These are phyloP conservation scores for Bertia moriformis DNA, from an alignment of 2,329 filamentous ascomycete species.

Conservation along the genomic window DNA sequence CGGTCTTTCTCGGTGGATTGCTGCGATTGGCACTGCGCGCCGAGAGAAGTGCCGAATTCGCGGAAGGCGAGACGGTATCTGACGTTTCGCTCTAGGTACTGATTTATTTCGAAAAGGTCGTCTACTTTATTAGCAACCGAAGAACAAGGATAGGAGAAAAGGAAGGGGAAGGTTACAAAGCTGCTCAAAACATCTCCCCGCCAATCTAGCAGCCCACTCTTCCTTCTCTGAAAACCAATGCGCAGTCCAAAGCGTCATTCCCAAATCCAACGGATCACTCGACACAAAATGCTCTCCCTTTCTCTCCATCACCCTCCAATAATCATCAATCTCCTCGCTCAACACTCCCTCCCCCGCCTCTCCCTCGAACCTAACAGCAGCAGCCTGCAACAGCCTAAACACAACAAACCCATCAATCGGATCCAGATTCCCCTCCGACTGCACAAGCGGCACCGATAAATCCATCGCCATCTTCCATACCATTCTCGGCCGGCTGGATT, in stretches of 20 bases:
- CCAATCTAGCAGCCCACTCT: slow-evolving; percentile 27
- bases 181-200: slow-evolving; percentile 10
- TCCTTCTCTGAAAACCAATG: slow-evolving; percentile 31
- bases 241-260: slow-evolving; percentile 42
- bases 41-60: slow-evolving; percentile 36
- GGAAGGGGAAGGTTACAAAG: background rate
- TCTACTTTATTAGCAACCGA: slow-evolving; percentile 5
- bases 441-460: slow-evolving; percentile 27
- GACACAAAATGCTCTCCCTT: slow-evolving; percentile 27
- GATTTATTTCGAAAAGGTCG: slow-evolving; percentile 6
- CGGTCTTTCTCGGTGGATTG: slow-evolving; percentile 15
- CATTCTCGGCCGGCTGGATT: slow-evolving; percentile 16
- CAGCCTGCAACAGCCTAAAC: slow-evolving; percentile 29
- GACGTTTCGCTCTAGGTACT: slow-evolving; percentile 9
- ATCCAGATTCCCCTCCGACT: slow-evolving; percentile 37
- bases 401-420: slow-evolving; percentile 37
- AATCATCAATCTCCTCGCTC: slow-evolving; percentile 33
- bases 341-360: slow-evolving; percentile 17
- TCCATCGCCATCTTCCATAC: slow-evolving; percentile 41
- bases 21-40: slow-evolving; percentile 20
- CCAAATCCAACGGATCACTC: slow-evolving; percentile 36
- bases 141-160: background rate
- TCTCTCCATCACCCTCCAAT: slow-evolving; percentile 27
- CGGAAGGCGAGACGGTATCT: slow-evolving; percentile 29
- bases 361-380: slow-evolving; percentile 14